phyloP scores from a whole-genome alignment of 805 yeast genomes.

The Candida sanyiensis region DNA sequence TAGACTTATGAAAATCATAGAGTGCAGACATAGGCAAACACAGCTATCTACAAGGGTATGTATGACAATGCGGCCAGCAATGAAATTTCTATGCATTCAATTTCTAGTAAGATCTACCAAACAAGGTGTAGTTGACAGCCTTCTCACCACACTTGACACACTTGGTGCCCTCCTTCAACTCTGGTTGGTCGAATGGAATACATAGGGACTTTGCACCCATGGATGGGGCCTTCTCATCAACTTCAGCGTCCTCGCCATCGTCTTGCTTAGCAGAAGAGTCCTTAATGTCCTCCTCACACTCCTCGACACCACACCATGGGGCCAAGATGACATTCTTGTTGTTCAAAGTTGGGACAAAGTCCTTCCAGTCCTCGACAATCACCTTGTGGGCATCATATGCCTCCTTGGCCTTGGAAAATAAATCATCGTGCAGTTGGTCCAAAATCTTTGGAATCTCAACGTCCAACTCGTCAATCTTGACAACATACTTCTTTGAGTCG shows the following conservation, averaged over 20 bases:
- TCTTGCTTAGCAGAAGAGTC: conserved; percentile 76
- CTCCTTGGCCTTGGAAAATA: conserved; percentile 75
- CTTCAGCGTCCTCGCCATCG: conserved; percentile 64
- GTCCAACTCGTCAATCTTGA: conserved; percentile 61
- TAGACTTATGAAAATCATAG: no score
- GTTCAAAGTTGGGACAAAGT: conserved; percentile 89
- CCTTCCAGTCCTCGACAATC: conserved; percentile 77
- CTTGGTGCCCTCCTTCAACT: conserved; percentile 67
- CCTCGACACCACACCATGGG: conserved; percentile 96
- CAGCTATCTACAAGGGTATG: no score
- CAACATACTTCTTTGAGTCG: conserved; percentile 66
- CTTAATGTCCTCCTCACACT: conserved; percentile 96
- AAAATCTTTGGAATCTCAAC: conserved; percentile 66
- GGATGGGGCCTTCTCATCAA: conserved; percentile 93
- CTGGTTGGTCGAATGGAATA: conserved; percentile 92
- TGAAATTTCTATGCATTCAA: no score
- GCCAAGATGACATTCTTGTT: conserved; percentile 83
- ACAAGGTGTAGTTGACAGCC: conserved; percentile 86
- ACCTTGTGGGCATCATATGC: conserved; percentile 82
- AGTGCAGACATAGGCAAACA: no score
- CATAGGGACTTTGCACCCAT: conserved; percentile 99
- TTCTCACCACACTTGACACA: conserved; percentile 79
- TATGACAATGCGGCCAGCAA: no score
- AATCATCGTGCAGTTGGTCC: conserved; percentile 72
- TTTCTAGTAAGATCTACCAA: conserved; percentile 97